Evolutionary conservation across 495 filamentous ascomycete species (phyloP), one percentile per base, ranked within the genome.

Genomic region (Baudoinia panamericana): DNA sequence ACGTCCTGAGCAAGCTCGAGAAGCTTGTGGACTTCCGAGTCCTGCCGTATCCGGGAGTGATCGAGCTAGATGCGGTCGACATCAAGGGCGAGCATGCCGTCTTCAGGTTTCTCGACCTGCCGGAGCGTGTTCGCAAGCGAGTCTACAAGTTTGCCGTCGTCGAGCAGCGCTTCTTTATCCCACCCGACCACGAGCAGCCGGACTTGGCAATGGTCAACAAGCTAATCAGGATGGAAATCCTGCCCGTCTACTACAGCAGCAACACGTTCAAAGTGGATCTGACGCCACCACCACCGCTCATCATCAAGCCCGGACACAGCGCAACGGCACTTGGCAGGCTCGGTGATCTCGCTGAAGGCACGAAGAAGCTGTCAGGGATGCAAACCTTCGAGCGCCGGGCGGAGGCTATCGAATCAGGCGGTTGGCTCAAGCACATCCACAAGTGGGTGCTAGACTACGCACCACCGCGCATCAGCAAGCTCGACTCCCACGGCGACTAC

Each of bases 151-250:
- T 29, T 9, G 41, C 28, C 7, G 41, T 46, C 15, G 47, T 50
- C n/a, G 20, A 45, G 12, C 20, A 20, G 5, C 8, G 21, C 1
- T 1, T 20, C 39, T 50, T 50, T 36, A 23, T 50, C 19, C 30
- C 21, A 1, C 47, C 47, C 3, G 36, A 46, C 12, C 28, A 20
- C 3, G 47, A 43, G 24, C 46, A 54, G 33, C 43, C 47, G 12
- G 51, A 49, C 17, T 24, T 54, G 19, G 39, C 46, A 3, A 42
- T 38, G 29, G 51, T 54, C 10, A 32, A 32, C 21, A 32, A 25
- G 15, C 30, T 43, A 17, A 17, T 50, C 9, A 36, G 51, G 2
- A 24, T 12, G 13, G 50, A 54, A n/a, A 39, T 44, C 13, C 30
- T 50, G 13, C 43, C 41, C 3, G 33, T 46, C 28, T 50, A 40